Percentiles rank a stretch among this genome's conserved stretches.
Conservation (phyloP, 2,329 filamentous ascomycete genomes). For the Fusarium marasasianum region DNA sequence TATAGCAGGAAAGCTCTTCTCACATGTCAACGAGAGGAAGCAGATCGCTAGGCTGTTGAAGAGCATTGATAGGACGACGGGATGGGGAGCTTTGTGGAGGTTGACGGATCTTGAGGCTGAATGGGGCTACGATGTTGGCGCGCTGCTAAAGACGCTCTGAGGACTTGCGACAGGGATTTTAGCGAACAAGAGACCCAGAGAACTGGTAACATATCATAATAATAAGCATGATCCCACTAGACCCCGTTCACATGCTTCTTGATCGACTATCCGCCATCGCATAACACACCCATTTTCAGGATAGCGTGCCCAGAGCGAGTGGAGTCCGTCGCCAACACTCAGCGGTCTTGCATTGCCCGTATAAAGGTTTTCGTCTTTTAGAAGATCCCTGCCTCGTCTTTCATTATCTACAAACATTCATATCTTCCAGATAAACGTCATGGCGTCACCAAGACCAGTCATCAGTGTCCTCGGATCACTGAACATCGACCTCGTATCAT, state of each 20-base stretch:
- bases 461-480: conserved; percentile 92
- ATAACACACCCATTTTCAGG: conserved; percentile 9
- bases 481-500: conserved; percentile 92
- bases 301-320: neutral
- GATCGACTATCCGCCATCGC: conserved; percentile 9
- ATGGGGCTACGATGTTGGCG: conserved; percentile 45
- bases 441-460: conserved; percentile 9
- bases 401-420: neutral
- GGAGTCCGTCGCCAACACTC: neutral
- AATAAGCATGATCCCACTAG: neutral
- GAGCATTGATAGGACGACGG: conserved; percentile 57
- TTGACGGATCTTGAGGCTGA: conserved; percentile 56
- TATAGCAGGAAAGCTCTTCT: conserved; percentile 59
- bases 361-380: neutral
- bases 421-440: neutral
- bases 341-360: neutral
- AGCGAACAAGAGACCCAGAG: neutral
- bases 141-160: conserved; percentile 8
- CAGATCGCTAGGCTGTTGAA: conserved; percentile 51
- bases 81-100: conserved; percentile 61
- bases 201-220: neutral
- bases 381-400: neutral
- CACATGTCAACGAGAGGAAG: conserved; percentile 51
- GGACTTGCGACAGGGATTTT: neutral
- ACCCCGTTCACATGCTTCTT: neutral